Percentiles rank a stretch among this genome's conserved stretches.
Conservation (phyloP, 352 stramenopile genomes). For the Phytophthora citrophthora region DNA sequence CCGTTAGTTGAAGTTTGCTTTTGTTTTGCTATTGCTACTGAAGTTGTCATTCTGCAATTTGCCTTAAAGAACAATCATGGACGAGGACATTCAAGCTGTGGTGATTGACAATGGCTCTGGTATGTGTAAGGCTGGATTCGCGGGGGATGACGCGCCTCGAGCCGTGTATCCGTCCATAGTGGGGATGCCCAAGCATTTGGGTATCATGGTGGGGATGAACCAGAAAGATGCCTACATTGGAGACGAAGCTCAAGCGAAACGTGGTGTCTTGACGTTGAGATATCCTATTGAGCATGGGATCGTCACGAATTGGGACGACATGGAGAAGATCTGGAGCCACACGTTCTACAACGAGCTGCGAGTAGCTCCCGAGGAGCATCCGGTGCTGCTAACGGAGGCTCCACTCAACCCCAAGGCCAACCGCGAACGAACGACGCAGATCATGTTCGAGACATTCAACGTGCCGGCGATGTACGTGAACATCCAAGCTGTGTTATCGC, state of each 20-base stretch:
- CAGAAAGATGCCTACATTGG: constrained; percentile 95
- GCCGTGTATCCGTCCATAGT: constrained; percentile 98
- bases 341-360: constrained; percentile 99
- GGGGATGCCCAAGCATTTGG: constrained; percentile 94
- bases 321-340: constrained; percentile 99
- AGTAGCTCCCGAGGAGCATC: constrained; percentile 96
- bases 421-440: constrained; percentile 94
- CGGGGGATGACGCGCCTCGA: constrained; percentile 96
- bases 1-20: constrained; percentile 26
- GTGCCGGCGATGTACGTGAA: constrained; percentile 95
- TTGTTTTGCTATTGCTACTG: neutral
- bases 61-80: constrained; percentile 11
- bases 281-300: constrained; percentile 99
- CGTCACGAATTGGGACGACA: constrained; percentile 99
- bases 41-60: constrained; percentile 17
- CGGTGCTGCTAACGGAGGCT: constrained; percentile 94
- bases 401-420: constrained; percentile 95
- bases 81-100: constrained; percentile 71
- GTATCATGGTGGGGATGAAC: constrained; percentile 98
- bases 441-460: constrained; percentile 98
- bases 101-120: constrained; percentile 98
- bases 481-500: constrained; percentile 92
- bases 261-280: constrained; percentile 93
- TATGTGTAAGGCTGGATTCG: constrained; percentile 99
- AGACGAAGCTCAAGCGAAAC: constrained; percentile 94